A percentile compares a stretch with the other conserved stretches of the same genome.
Evolutionary conservation across 129 eudicot species (phyloP).

Genomic region (Ambrosia trifida): DNA sequence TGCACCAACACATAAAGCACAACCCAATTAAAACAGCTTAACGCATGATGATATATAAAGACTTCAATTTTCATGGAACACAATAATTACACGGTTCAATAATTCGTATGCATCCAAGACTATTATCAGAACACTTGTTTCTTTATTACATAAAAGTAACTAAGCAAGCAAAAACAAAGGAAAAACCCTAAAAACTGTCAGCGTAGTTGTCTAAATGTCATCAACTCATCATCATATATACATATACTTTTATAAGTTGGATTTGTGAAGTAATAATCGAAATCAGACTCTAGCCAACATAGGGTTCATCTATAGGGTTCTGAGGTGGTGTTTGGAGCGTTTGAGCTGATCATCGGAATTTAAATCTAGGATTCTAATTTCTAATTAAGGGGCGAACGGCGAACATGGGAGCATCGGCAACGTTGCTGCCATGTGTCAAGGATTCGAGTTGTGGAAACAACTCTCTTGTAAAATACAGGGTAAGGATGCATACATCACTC

Average conservation of each 20-base stretch:
- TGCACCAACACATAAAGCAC: slow-evolving; percentile 35
- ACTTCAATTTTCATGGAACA: not conserved
- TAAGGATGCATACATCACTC: no score
- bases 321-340: not conserved
- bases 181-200: slow-evolving; percentile 9
- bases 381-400: no score
- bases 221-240: no score
- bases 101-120: not conserved
- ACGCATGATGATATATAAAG: slow-evolving; percentile 1
- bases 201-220: not conserved
- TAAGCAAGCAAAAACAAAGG: not conserved
- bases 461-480: no score
- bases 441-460: no score
- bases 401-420: no score
- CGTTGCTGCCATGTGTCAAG: no score
- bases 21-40: not conserved
- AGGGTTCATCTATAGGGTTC: not conserved
- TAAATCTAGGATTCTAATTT: no score
- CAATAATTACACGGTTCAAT: not conserved
- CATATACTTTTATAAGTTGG: not conserved
- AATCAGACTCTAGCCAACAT: not conserved
- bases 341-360: not conserved
- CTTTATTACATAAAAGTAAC: slow-evolving; percentile 14
- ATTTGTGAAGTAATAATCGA: no score
- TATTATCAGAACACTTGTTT: slow-evolving; percentile 1